Conservation (phyloP, 805 yeast species). For the Wickerhamiella dianesei region DNA sequence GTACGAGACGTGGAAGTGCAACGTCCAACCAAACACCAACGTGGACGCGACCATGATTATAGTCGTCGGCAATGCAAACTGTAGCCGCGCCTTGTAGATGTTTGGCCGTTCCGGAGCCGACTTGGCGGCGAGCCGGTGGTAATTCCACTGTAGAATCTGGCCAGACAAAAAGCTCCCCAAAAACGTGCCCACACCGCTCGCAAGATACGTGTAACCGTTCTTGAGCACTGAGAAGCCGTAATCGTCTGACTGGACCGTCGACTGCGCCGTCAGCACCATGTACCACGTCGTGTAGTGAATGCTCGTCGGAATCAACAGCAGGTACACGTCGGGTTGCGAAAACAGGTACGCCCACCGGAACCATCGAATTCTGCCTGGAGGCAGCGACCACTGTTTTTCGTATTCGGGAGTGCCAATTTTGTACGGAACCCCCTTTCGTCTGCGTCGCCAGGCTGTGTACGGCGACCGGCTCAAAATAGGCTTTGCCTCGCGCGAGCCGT, state of each 20-base stretch:
- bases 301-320: constrained; percentile 43
- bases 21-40: constrained; percentile 61
- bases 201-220: constrained; percentile 60
- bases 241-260: constrained; percentile 37
- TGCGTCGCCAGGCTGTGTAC: constrained; percentile 15
- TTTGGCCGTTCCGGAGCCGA: constrained; percentile 27
- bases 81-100: constrained; percentile 41
- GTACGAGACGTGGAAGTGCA: constrained; percentile 34
- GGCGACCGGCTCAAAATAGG: constrained; percentile 17
- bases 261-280: constrained; percentile 49
- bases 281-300: constrained; percentile 60
- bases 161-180: constrained; percentile 51
- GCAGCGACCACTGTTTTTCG: constrained; percentile 16
- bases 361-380: constrained; percentile 10
- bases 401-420: constrained; percentile 12
- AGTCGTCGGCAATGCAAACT: constrained; percentile 34
- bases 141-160: constrained; percentile 38
- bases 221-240: constrained; percentile 42
- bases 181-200: constrained; percentile 58
- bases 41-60: constrained; percentile 30
- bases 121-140: constrained; percentile 24
- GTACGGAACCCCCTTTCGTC: constrained; percentile 17
- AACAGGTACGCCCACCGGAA: constrained; percentile 32
- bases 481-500: constrained; percentile 43
- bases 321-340: constrained; percentile 32